These are phyloP conservation scores for Camellia granthamiana DNA, from an alignment of 148 eudicot genomes.

Conservation along the genomic window DNA sequence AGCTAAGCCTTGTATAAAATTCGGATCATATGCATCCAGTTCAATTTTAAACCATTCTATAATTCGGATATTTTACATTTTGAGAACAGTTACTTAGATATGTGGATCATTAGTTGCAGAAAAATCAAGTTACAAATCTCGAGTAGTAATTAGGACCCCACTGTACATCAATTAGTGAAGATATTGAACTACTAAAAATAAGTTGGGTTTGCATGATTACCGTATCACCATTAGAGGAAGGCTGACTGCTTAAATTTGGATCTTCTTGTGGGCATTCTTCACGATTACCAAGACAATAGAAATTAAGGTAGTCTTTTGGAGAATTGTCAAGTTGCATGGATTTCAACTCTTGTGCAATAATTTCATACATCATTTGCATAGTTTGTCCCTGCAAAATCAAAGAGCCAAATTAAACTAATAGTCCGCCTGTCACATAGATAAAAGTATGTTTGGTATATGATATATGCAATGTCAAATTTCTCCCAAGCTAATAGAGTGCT, in stretches of 20 bases:
- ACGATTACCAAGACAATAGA: constrained; percentile 91
- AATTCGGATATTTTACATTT: not conserved
- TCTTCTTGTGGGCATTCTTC: constrained; percentile 40
- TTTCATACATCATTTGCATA: constrained; percentile 65
- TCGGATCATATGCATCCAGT: not conserved
- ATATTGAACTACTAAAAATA: not conserved
- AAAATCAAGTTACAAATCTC: not conserved
- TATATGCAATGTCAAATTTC: too few species aligned
- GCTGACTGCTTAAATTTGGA: constrained; percentile 16
- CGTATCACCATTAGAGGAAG: constrained; percentile 33
- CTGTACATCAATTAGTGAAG: too few species aligned
- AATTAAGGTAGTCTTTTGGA: constrained; percentile 78
- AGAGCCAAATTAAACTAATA: not conserved
- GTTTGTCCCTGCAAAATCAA: constrained; percentile 44
- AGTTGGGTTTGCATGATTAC: constrained; percentile 30
- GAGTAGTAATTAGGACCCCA: not conserved
- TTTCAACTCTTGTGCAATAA: constrained; percentile 67
- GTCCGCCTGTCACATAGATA: not conserved
- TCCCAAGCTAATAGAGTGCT: not conserved
- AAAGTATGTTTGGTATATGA: not conserved
- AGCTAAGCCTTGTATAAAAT: too few species aligned
- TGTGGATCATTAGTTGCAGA: not conserved
- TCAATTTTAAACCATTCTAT: not conserved
- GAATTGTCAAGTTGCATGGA: constrained; percentile 41
- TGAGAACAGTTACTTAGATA: not conserved